Conservation (phyloP, 2,329 filamentous ascomycete genomes). For the Coniochaeta sp. region DNA sequence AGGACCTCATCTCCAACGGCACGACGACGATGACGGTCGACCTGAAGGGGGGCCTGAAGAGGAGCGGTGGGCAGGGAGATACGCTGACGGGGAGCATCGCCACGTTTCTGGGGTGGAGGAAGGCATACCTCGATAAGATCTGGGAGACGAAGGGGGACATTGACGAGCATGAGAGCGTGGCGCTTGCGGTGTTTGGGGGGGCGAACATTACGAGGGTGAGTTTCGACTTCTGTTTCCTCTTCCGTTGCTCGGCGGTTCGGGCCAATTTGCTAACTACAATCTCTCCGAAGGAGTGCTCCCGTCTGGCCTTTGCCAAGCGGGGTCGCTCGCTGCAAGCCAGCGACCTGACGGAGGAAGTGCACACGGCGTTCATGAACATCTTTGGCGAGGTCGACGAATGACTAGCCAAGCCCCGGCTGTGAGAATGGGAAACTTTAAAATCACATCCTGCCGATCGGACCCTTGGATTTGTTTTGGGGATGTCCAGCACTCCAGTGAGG, state of each 20-base stretch:
- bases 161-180: conserved; percentile 47
- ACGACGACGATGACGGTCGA: conserved; percentile 68
- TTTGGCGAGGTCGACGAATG: conserved; percentile 62
- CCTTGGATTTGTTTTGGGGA: neutral
- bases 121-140: conserved; percentile 74
- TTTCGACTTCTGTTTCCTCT: conserved; percentile 9
- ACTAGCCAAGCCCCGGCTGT: conserved; percentile 14
- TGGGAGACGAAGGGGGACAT: conserved; percentile 54
- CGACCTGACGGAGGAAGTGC: conserved; percentile 86
- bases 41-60: conserved; percentile 73
- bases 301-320: conserved; percentile 76
- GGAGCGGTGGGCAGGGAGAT: conserved; percentile 91
- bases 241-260: neutral
- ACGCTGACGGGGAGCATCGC: conserved; percentile 86
- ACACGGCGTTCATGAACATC: conserved; percentile 69
- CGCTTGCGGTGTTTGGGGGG: conserved; percentile 78
- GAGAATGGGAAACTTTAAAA: conserved; percentile 6
- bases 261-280: neutral
- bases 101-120: conserved; percentile 82
- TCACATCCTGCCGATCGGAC: neutral
- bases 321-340: conserved; percentile 87
- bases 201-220: conserved; percentile 75
- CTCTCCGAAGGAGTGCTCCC: conserved; percentile 72
- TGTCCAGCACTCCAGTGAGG: neutral
- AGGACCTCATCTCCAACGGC: conserved; percentile 80